Evolutionary conservation across 768 basidiomycete genomes (phyloP).

Genomic region (Gyrodon lividus): DNA sequence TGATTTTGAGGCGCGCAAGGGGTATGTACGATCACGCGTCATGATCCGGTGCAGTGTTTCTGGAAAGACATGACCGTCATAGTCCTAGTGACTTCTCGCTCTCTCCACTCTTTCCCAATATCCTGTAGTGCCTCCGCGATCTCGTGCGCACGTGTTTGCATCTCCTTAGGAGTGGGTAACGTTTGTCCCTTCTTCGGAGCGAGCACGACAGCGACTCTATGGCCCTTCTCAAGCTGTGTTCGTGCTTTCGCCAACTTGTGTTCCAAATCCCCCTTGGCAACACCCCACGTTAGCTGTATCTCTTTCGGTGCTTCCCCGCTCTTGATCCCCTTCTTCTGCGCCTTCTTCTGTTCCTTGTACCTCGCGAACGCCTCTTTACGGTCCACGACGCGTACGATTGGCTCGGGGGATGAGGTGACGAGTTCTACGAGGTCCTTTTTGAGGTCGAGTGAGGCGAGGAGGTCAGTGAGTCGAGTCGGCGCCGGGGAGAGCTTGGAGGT

Average conservation of each 20-base stretch:
- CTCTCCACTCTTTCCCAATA: slow-evolving; percentile 53
- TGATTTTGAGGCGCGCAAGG: slow-evolving; percentile 9
- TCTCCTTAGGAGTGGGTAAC: slow-evolving; percentile 36
- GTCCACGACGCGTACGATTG: slow-evolving; percentile 61
- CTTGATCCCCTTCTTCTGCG: slow-evolving; percentile 31
- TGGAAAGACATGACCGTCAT: slow-evolving; percentile 46
- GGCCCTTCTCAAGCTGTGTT: slow-evolving; percentile 59
- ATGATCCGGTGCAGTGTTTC: slow-evolving; percentile 25
- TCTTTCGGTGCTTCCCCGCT: slow-evolving; percentile 50
- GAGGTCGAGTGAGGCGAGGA: slow-evolving; percentile 47
- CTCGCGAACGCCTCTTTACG: slow-evolving; percentile 42
- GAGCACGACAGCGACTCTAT: slow-evolving; percentile 55
- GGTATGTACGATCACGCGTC: neutral
- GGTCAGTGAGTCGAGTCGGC: slow-evolving; percentile 31
- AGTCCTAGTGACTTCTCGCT: slow-evolving; percentile 37
- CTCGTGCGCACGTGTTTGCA: slow-evolving; percentile 45
- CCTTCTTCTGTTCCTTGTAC: slow-evolving; percentile 36
- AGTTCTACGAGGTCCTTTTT: slow-evolving; percentile 53
- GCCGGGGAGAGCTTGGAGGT: slow-evolving; percentile 39
- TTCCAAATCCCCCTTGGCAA: slow-evolving; percentile 54
- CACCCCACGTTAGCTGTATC: slow-evolving; percentile 70
- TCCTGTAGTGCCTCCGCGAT: slow-evolving; percentile 45
- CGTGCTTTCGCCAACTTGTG: slow-evolving; percentile 64
- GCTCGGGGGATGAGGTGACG: slow-evolving; percentile 44
- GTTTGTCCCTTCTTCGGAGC: slow-evolving; percentile 46